phyloP scores from a whole-genome alignment of 208 protist genomes.

The Acanthamoeba healyi region DNA sequence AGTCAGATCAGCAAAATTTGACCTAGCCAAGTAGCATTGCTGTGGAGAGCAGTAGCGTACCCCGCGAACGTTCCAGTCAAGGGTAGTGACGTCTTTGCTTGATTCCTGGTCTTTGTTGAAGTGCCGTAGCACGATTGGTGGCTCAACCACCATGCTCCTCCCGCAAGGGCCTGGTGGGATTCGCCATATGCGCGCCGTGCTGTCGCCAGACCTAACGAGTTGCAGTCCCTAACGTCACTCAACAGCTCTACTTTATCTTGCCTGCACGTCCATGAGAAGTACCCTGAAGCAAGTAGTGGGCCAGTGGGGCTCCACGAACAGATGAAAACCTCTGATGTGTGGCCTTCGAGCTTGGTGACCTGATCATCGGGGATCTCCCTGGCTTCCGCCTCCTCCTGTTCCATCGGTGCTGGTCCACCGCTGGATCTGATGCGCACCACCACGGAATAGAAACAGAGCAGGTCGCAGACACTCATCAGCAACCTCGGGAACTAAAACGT shows the following conservation, averaged over 20 bases:
- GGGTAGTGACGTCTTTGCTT: slow-evolving; percentile 91
- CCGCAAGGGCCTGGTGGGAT: slow-evolving; percentile 74
- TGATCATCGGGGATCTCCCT: slow-evolving; percentile 80
- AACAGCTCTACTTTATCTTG: not conserved
- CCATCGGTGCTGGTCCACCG: slow-evolving; percentile 27
- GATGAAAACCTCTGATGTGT: slow-evolving; percentile 87
- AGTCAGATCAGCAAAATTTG: not conserved
- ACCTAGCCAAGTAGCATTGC: slow-evolving; percentile 33
- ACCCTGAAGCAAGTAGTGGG: slow-evolving; percentile 84
- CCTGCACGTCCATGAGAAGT: no score
- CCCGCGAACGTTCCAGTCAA: slow-evolving; percentile 91
- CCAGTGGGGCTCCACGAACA: slow-evolving; percentile 84
- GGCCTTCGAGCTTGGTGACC: slow-evolving; percentile 81
- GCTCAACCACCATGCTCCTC: slow-evolving; percentile 50
- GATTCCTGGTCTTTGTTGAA: slow-evolving; percentile 74
- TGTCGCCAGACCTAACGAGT: slow-evolving; percentile 86
- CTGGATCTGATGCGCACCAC: not conserved
- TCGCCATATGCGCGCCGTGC: slow-evolving; percentile 88
- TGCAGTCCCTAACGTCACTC: not conserved
- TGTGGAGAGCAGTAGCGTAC: slow-evolving; percentile 30
- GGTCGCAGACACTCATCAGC: no score
- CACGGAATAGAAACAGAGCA: not conserved
- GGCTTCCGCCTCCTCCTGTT: slow-evolving; percentile 37
- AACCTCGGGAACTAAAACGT: no score
- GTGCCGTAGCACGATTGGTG: slow-evolving; percentile 76